These are phyloP conservation scores for Colletotrichum liriopes DNA, from an alignment of 2,329 filamentous ascomycete species.

Conservation along the genomic window DNA sequence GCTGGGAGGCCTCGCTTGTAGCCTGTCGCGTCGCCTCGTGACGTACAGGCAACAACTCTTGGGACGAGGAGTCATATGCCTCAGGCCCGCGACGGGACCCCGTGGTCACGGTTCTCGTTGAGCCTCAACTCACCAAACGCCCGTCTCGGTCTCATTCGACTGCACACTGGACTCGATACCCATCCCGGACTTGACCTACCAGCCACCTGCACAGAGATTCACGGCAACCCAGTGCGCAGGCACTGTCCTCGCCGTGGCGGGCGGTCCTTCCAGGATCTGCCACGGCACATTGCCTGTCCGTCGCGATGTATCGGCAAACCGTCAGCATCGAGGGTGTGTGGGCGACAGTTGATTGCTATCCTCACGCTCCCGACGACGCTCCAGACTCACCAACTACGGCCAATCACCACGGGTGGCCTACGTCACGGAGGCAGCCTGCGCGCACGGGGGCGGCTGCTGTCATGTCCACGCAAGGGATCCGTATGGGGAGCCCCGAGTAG, in stretches of 20 bases:
- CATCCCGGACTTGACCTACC: background rate
- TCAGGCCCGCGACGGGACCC: background rate
- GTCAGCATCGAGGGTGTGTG: background rate
- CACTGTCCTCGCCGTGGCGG: background rate
- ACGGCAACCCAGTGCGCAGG: conserved; percentile 1
- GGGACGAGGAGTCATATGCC: background rate
- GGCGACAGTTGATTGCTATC: background rate
- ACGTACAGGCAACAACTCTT: background rate
- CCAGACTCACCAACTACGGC: background rate
- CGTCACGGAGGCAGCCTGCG: conserved; percentile 6
- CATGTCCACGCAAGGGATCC: background rate
- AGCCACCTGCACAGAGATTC: background rate
- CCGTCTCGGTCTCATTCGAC: background rate
- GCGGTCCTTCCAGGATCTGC: background rate
- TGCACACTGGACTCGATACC: background rate
- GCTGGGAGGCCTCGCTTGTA: background rate
- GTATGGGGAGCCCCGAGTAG: no score
- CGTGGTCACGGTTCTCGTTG: background rate
- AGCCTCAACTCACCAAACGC: background rate
- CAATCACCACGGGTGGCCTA: background rate
- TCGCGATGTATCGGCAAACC: background rate
- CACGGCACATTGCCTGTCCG: background rate
- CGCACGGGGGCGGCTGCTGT: background rate
- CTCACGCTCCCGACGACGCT: background rate
- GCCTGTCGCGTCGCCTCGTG: background rate